Evolutionary conservation across 1,284 basidiomycete species (phyloP).

Genomic region (Marasmius oreades): DNA sequence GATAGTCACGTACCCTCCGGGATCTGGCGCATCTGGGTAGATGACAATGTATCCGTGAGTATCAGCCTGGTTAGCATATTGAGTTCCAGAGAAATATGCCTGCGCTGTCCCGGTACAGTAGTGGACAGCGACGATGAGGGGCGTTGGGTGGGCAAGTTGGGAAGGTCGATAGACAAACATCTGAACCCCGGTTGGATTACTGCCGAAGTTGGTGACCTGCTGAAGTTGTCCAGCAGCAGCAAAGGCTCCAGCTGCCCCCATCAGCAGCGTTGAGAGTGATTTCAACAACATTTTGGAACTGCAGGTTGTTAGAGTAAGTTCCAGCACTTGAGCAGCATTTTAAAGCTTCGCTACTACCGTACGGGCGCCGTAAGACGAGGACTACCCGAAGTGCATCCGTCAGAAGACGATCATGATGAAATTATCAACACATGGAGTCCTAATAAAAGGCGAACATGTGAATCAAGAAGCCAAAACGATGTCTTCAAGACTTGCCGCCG

Average conservation of each 20-base stretch:
- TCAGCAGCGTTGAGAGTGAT: not conserved
- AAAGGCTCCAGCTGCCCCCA: conserved; percentile 2
- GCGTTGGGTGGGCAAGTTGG: conserved; percentile 34
- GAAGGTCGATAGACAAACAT: conserved; percentile 49
- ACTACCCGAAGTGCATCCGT: not conserved
- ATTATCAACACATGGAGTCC: too few species aligned
- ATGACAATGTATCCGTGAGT: conserved; percentile 43
- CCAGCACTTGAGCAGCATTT: not conserved
- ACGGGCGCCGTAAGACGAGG: not conserved
- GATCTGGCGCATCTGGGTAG: conserved; percentile 44
- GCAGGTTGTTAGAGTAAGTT: not conserved
- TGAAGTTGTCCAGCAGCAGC: conserved; percentile 4
- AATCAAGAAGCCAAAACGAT: too few species aligned
- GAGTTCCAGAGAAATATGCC: conserved; percentile 47
- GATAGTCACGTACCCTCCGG: conserved; percentile 22
- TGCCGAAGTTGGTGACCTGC: conserved; percentile 14
- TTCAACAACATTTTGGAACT: not conserved
- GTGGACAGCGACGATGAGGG: conserved; percentile 51
- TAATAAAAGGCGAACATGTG: too few species aligned
- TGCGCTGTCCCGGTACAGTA: conserved; percentile 50
- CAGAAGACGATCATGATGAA: not conserved
- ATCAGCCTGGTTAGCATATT: conserved; percentile 44
- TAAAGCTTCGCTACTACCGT: not conserved
- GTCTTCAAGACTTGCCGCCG: too few species aligned
- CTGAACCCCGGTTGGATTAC: conserved; percentile 38